Conservation (phyloP, 495 filamentous ascomycete species). For the Copromyces sp. region DNA sequence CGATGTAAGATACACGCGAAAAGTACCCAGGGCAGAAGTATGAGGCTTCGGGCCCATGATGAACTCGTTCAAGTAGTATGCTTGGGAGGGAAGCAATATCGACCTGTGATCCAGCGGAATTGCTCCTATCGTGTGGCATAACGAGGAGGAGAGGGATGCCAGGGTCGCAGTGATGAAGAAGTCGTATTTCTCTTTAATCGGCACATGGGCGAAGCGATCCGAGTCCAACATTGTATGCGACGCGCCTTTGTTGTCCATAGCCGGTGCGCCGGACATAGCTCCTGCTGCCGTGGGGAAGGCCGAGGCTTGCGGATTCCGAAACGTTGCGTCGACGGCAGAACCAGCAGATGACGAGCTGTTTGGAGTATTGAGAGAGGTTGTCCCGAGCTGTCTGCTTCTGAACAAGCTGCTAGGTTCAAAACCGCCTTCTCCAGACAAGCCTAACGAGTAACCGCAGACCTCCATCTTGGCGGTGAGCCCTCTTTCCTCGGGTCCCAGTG, state of each 20-base stretch:
- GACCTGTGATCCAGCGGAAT: conserved; percentile 34
- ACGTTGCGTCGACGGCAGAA: conserved; percentile 30
- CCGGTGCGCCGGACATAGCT: neutral
- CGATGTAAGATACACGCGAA: conserved; percentile 39
- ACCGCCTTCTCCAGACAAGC: conserved; percentile 31
- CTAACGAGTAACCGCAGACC: conserved; percentile 29
- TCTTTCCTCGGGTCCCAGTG: conserved; percentile 14
- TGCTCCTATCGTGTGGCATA: conserved; percentile 30
- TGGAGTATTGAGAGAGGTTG: conserved; percentile 33
- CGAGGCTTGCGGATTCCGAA: conserved; percentile 16
- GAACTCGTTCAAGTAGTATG: conserved; percentile 12
- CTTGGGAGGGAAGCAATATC: conserved; percentile 24
- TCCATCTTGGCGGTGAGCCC: conserved; percentile 26
- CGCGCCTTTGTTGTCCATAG: conserved; percentile 22
- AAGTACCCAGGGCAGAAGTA: conserved; percentile 30
- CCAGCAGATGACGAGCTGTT: conserved; percentile 38
- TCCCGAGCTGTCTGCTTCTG: conserved; percentile 26
- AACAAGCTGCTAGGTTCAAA: conserved; percentile 37
- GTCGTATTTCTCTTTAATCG: conserved; percentile 28
- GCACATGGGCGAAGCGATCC: conserved; percentile 20
- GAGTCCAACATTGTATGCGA: conserved; percentile 10
- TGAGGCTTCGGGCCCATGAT: conserved; percentile 11
- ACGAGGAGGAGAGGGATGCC: conserved; percentile 33
- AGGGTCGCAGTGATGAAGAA: conserved; percentile 35
- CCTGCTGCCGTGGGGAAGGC: conserved; percentile 4